Evolutionary conservation across 805 yeast species (phyloP).

Genomic region (Teunomyces aglyptinius): DNA sequence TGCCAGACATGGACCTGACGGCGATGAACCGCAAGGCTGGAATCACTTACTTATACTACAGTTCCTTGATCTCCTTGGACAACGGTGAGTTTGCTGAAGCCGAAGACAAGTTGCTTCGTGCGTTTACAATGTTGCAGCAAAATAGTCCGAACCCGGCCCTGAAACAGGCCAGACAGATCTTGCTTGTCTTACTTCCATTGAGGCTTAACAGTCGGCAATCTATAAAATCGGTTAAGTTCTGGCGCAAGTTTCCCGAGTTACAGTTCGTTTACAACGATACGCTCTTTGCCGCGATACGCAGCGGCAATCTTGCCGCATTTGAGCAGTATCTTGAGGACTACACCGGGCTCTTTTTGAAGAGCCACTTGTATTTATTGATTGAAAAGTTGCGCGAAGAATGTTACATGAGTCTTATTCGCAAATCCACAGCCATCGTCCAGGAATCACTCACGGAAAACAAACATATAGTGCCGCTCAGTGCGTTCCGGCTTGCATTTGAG

Average conservation of each 20-base stretch:
- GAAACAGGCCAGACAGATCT: slow-evolving; percentile 45
- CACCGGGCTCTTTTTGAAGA: slow-evolving; percentile 52
- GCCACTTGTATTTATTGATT: slow-evolving; percentile 59
- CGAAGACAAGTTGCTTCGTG: slow-evolving; percentile 49
- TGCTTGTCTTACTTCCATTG: slow-evolving; percentile 63
- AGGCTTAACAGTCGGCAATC: slow-evolving; percentile 54
- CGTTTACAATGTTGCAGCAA: slow-evolving; percentile 35
- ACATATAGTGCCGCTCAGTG: slow-evolving; percentile 41
- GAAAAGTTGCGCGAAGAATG: slow-evolving; percentile 52
- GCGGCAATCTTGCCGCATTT: slow-evolving; percentile 58
- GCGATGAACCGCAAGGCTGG: slow-evolving; percentile 47
- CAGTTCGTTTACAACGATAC: slow-evolving; percentile 40
- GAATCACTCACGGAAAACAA: slow-evolving; percentile 26
- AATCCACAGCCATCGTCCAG: slow-evolving; percentile 21
- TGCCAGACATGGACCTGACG: slow-evolving; percentile 48
- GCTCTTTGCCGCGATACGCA: slow-evolving; percentile 46
- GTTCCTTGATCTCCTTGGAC: slow-evolving; percentile 64
- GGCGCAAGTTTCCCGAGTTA: slow-evolving; percentile 43
- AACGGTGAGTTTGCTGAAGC: slow-evolving; percentile 58
- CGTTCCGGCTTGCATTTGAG: slow-evolving; percentile 45
- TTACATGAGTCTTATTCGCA: slow-evolving; percentile 50
- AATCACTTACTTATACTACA: slow-evolving; percentile 64
- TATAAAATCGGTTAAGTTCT: slow-evolving; percentile 22
- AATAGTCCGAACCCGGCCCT: slow-evolving; percentile 19
- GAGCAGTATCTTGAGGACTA: slow-evolving; percentile 44